Base-by-base conservation (phyloP, 768 basidiomycete species). In the Leucocoprinus leucothites region DNA sequence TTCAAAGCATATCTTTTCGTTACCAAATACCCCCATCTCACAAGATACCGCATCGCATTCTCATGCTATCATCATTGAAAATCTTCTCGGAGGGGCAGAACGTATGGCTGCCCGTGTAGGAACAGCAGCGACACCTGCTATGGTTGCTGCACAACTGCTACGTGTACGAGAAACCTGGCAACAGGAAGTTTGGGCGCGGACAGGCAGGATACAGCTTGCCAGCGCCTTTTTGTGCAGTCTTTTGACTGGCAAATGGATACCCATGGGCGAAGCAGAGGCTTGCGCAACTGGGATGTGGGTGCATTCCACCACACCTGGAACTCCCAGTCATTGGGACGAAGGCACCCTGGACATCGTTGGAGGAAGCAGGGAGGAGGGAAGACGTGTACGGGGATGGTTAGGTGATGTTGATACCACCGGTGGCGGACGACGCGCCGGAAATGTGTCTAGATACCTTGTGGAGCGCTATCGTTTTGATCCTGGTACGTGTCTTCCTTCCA, bases 21-120 rank as follows among this genome's bases (percentile, higher is more conserved):
- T 91, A 1, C 82, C 86, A 9, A 89, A 88, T 60, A 84, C 86
- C 11, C 88, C 89, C 9, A 81, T 85, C 13, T 79, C 89, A 3
- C 86, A 89, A 67, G 90, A 92, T 59, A 90, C 86, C 0, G 91
- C 91, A 1, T 86, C 91, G 2, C 85, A 89, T 55, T 82, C 85
- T 0, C 89, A 91, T 72, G 86, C 88, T 0, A 76, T 89, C 22
- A 82, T 82, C 0, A 82, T 92, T 35, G 89, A 93, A 64, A 77
- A 83, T 1, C 79, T 87, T 3, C 79, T 91, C 2, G 91, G 90
- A 1, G 89, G 89, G 0, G 84, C 91, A 1, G 89, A 91, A 56
- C 76, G 76, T 51, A 89, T 91, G 86, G 84, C 86, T 3, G 74
- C 80, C 21, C 86, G 86, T 25, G 87, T 91, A 1, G 90, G 91